These are phyloP conservation scores for Mycena crocata DNA, from an alignment of 768 basidiomycete species.

Conservation along the genomic window DNA sequence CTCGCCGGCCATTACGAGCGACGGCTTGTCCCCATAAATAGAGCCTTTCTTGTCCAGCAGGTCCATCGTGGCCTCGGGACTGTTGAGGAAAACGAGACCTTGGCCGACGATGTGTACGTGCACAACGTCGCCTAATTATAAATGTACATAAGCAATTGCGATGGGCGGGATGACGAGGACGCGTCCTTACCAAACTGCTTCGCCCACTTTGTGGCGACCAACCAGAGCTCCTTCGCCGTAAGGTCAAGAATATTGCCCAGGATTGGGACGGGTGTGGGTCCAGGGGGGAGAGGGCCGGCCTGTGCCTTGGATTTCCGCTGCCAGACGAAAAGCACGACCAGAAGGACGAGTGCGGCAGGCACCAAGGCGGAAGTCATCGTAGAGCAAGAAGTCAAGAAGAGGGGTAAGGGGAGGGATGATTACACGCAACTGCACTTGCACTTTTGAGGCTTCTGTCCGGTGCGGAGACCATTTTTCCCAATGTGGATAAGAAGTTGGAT, in stretches of 20 bases:
- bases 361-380: constrained; percentile 22
- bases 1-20: constrained; percentile 76
- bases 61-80: constrained; percentile 67
- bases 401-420: constrained; percentile 5
- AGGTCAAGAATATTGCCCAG: constrained; percentile 75
- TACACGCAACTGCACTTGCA: not conserved
- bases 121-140: constrained; percentile 70
- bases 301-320: constrained; percentile 57
- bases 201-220: constrained; percentile 71
- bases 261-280: constrained; percentile 73
- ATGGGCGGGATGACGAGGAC: constrained; percentile 5
- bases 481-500: not conserved
- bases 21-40: constrained; percentile 82
- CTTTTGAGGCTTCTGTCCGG: constrained; percentile 21
- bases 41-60: constrained; percentile 77
- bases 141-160: constrained; percentile 20
- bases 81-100: constrained; percentile 75
- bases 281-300: constrained; percentile 66
- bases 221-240: constrained; percentile 71
- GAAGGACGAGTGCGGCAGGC: constrained; percentile 47
- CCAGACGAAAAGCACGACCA: constrained; percentile 54
- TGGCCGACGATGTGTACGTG: constrained; percentile 76
- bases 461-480: constrained; percentile 18
- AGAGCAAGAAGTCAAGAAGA: constrained; percentile 22
- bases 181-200: constrained; percentile 65